These are phyloP conservation scores for Glebionis coronaria DNA, from an alignment of 129 eudicot genomes.

Conservation along the genomic window DNA sequence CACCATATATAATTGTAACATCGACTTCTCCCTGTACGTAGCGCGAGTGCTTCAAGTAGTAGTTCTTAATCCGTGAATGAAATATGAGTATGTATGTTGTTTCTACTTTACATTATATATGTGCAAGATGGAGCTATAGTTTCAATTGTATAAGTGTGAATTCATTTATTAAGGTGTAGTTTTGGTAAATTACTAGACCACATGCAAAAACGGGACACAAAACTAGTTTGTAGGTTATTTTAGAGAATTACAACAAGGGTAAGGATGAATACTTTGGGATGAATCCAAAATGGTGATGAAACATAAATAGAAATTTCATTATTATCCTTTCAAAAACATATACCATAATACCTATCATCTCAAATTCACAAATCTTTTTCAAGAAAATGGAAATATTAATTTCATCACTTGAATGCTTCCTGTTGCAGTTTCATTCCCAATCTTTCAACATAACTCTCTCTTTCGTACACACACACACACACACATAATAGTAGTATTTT, in stretches of 20 bases:
- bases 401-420: constrained; percentile 56
- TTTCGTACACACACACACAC: constrained; percentile 7
- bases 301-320: constrained; percentile 26
- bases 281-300: constrained; percentile 15
- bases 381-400: constrained; percentile 36
- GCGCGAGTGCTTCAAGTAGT: too few relatives aligned
- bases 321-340: constrained; percentile 20
- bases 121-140: too few relatives aligned
- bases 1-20: too few relatives aligned
- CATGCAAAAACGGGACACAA: neutral
- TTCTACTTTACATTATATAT: too few relatives aligned
- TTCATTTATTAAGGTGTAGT: neutral
- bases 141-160: too few relatives aligned
- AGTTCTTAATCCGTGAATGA: too few relatives aligned
- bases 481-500: too few relatives aligned
- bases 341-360: constrained; percentile 6
- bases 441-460: constrained; percentile 20
- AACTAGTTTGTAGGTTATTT: constrained; percentile 3
- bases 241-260: constrained; percentile 7
- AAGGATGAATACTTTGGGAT: constrained; percentile 11
- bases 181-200: neutral
- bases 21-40: too few relatives aligned
- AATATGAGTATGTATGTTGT: too few relatives aligned
- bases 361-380: constrained; percentile 28
- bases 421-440: constrained; percentile 56